Base-by-base conservation (phyloP, 2,329 filamentous ascomycete genomes). In the Periconia sp. region DNA sequence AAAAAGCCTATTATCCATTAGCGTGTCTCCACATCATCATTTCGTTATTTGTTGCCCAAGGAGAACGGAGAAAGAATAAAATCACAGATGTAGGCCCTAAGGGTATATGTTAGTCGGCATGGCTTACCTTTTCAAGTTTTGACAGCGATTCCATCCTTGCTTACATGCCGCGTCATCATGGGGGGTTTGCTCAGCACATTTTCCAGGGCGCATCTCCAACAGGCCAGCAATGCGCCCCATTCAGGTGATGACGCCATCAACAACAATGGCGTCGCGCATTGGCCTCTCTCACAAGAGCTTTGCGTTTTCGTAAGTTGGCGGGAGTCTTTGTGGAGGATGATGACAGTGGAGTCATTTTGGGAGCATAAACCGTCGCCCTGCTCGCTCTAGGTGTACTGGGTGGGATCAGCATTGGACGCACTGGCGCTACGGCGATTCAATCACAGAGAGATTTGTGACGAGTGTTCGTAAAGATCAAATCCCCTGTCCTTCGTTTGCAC, bases 181-280 rank as follows among this genome's bases (percentile, higher is more conserved):
- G 0, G 71, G 60, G 13, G 84, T 66, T 55, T 84, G 79, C 59
- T 85, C 81, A 27, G 74, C 71, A n/a, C 0, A 76, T 68, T 56
- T 85, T 85, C 83, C 82, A 85, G 59, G 78, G 79, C 0, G 82
- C 82, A 50, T 69, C 82, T 52, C 71, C 2, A 60, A 75, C 0
- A 77, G 80, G 0, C 83, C 83, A 1, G 82, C 73, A 41, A 85
- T 80, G 62, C 85, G 83, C 0, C 79, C 83, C 0, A 77, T 69
- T 0, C 82, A 74, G 0, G 80, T 76, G 31, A 33, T 33, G 14
- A 33, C 31, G 31, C 31, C 31, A 33, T 33, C 31, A 14, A 33
- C 31, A 14, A 33, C 14, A 33, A 77, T 55, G 15, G 72, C 74
- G 68, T 84, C 82, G 1, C 58, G 65, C 0, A 84, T 72, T 65